Conservation (phyloP, 352 stramenopile species). For the Blastocystis sp. region DNA sequence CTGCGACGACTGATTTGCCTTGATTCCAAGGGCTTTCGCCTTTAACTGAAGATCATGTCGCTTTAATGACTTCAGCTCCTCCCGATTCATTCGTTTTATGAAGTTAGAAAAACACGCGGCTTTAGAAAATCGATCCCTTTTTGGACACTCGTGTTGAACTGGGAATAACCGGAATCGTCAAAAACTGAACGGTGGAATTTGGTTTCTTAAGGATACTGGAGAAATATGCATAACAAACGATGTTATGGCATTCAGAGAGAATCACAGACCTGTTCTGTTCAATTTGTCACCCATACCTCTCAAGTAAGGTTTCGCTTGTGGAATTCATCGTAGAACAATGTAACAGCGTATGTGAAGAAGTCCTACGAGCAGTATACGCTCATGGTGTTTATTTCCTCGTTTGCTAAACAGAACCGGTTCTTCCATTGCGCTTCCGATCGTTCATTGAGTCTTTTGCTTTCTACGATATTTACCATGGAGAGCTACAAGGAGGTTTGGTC, state of each 20-base stretch:
- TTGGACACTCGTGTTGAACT: no score
- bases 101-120: no score
- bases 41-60: constrained; percentile 1
- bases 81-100: no score
- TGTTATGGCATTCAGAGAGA: neutral
- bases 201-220: no score
- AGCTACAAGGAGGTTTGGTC: neutral
- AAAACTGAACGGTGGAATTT: no score
- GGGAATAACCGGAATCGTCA: no score
- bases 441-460: neutral
- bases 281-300: neutral
- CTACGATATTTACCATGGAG: neutral
- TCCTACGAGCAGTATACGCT: neutral
- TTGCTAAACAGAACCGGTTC: neutral
- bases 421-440: neutral
- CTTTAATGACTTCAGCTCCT: constrained; percentile 20
- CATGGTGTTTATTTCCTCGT: neutral
- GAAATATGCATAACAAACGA: no score
- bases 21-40: neutral
- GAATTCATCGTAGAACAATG: neutral
- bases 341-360: neutral
- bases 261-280: neutral
- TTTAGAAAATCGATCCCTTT: no score
- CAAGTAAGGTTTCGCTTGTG: neutral
- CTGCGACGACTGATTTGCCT: neutral